Evolutionary conservation across 1,139 yeast genomes (phyloP), one percentile per base, ranked within the genome.

Genomic region (Hyphopichia wangnamkhiaoensis): DNA sequence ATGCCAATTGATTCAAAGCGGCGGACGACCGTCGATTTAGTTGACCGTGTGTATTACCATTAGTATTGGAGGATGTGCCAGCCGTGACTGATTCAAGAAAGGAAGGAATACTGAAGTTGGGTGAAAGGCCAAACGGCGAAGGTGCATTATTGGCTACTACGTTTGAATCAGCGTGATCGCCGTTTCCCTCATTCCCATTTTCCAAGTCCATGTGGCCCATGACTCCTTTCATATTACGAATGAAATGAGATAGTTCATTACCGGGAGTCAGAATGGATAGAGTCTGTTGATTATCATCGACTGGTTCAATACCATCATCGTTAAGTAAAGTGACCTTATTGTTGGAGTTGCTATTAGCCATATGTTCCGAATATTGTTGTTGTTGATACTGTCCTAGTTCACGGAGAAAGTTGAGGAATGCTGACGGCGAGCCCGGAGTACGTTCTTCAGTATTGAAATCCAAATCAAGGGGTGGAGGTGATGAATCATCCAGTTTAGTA

Each of bases 361-460:
- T 8, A 10, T n/a, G 14, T 19, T n/a, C 14, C 14, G 12, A 9
- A 26, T n/a, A 14, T 17, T 19, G 35, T 5, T 27, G 19, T 15
- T 39, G 42, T 18, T 44, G 49, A 29, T 44, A 34, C 8, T 42
- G 45, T 13, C 45, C 50, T 14, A 54, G 38, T n/a, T 58, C 65
- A 25, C 50, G 52, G 18, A 59, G 40, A 24, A 57, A 51, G 35
- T 45, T 47, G 26, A 58, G 37, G 29, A 57, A 58, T 7, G 50
- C 46, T 0, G 54, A 40, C 5, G 62, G 61, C 0, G 60, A 51
- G 1, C 33, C 19, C 12, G 50, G 38, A 1, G 35, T 24, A 25
- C 31, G 38, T 12, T 33, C 38, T 17, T 31, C 38, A 9, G 5
- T 9, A 8, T 23, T 23, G 15, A 26, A 39, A 8, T 43, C 47